Conservation (phyloP, 2,329 filamentous ascomycete genomes). For the Fusarium scirpi region DNA sequence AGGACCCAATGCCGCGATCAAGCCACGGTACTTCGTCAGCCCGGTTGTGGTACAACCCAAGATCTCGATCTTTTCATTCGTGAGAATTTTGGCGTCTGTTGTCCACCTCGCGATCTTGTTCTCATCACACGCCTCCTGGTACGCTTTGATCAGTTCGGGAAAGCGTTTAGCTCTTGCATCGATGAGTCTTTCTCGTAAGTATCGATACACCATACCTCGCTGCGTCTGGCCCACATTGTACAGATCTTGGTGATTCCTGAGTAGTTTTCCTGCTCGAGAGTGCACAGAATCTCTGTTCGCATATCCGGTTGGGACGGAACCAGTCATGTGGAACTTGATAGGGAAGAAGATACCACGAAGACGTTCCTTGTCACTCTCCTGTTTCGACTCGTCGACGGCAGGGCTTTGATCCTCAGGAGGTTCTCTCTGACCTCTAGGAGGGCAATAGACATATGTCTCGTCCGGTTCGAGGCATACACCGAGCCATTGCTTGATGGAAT, state of each 20-base stretch:
- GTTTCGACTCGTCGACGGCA: not conserved
- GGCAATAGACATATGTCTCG: conserved; percentile 38
- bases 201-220: conserved; percentile 75
- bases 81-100: conserved; percentile 62
- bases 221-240: conserved; percentile 67
- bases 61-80: conserved; percentile 58
- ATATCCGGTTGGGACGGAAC: conserved; percentile 16
- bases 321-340: conserved; percentile 39
- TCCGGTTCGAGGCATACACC: conserved; percentile 32
- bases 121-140: conserved; percentile 62
- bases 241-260: conserved; percentile 60
- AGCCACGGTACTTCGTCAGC: conserved; percentile 80
- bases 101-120: conserved; percentile 70
- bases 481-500: conserved; percentile 35
- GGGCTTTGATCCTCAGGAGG: not conserved
- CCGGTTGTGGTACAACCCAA: conserved; percentile 82
- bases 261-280: conserved; percentile 22
- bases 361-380: conserved; percentile 58
- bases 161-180: conserved; percentile 60
- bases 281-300: conserved; percentile 20
- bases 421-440: conserved; percentile 34
- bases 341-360: conserved; percentile 63
- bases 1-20: conserved; percentile 75
- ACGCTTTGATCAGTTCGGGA: conserved; percentile 61
- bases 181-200: conserved; percentile 69